Conservation (phyloP, 106 monocot species). For the Platanthera zijinensis region DNA sequence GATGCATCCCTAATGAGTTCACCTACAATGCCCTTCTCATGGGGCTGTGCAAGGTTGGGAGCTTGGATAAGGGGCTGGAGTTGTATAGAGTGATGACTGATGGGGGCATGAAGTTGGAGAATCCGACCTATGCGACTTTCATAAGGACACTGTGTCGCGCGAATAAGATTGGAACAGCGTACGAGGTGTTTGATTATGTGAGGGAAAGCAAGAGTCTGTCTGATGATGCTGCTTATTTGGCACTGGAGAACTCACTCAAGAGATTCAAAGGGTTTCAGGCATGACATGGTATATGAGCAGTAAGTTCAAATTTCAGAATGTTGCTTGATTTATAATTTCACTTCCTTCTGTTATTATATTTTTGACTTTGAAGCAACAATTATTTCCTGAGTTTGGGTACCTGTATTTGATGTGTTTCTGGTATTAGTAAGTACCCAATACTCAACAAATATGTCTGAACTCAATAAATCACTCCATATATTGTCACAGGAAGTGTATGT, state of each 20-base stretch:
- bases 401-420: too few relatives aligned
- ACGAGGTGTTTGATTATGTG: constrained; percentile 88
- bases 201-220: constrained; percentile 68
- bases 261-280: constrained; percentile 28
- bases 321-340: neutral
- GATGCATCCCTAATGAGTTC: constrained; percentile 73
- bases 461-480: too few relatives aligned
- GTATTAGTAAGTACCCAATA: too few relatives aligned
- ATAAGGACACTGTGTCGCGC: constrained; percentile 57
- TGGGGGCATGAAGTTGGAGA: constrained; percentile 64
- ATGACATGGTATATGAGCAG: neutral
- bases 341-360: neutral
- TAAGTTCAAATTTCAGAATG: neutral
- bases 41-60: constrained; percentile 71
- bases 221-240: constrained; percentile 59
- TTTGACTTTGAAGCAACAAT: neutral
- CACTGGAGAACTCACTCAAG: constrained; percentile 75
- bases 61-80: constrained; percentile 63
- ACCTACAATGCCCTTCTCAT: constrained; percentile 86
- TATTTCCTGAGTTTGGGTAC: too few relatives aligned
- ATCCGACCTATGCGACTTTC: constrained; percentile 61
- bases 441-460: too few relatives aligned
- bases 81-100: constrained; percentile 52
- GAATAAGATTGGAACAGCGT: constrained; percentile 62
- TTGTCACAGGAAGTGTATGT: too few relatives aligned